Conservation (phyloP, 176 grass and related monocot species). For the bread wheat (Triticum aestivum) region DNA sequence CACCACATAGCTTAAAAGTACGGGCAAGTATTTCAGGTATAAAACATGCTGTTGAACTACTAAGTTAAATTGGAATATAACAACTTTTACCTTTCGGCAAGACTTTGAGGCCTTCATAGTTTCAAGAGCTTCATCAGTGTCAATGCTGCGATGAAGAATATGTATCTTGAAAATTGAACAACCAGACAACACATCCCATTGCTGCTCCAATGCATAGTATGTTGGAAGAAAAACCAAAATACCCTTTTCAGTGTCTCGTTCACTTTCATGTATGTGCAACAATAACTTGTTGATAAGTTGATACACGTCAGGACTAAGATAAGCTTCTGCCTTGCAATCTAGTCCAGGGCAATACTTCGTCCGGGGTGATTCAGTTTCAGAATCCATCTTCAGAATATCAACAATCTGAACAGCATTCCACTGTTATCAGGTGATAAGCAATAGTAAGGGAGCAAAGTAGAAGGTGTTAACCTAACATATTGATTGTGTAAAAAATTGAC, state of each 20-base stretch:
- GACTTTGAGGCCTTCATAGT: slow-evolving; percentile 64
- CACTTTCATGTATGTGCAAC: slow-evolving; percentile 68
- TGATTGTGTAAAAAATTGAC: background rate
- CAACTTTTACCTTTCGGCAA: slow-evolving; percentile 64
- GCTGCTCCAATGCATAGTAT: slow-evolving; percentile 81
- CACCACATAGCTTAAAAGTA: background rate
- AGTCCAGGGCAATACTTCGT: slow-evolving; percentile 42
- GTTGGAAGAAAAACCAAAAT: slow-evolving; percentile 97
- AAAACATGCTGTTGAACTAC: background rate
- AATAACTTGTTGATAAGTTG: slow-evolving; percentile 67
- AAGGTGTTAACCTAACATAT: background rate
- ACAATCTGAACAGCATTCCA: slow-evolving; percentile 51
- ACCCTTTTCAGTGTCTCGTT: slow-evolving; percentile 65
- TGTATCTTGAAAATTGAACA: slow-evolving; percentile 67
- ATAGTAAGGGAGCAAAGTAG: background rate
- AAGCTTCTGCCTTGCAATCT: slow-evolving; percentile 46
- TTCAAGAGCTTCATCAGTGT: slow-evolving; percentile 78
- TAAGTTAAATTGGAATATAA: background rate
- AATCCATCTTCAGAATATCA: slow-evolving; percentile 59
- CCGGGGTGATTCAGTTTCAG: slow-evolving; percentile 38
- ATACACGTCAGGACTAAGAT: slow-evolving; percentile 54
- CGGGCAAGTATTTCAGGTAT: background rate
- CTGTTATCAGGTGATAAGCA: slow-evolving; percentile 8
- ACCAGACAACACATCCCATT: slow-evolving; percentile 60
- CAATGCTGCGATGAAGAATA: slow-evolving; percentile 91